Evolutionary conservation across 106 monocot species (phyloP), one percentile per base, ranked within the genome.

Genomic region (Iris macrosiphon): DNA sequence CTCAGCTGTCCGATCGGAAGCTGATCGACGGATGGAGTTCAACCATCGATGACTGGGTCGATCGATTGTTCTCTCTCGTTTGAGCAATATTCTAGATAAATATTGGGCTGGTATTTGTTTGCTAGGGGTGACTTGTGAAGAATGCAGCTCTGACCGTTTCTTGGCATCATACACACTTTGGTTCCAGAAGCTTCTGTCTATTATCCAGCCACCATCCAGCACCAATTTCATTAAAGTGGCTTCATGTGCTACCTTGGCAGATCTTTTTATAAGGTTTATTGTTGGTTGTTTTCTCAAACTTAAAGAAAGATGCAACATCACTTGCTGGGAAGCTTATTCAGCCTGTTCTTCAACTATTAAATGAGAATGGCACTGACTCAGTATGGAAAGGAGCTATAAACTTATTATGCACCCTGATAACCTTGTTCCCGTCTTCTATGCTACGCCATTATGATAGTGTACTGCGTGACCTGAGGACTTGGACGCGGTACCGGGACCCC

Each of bases 281-380:
- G 79, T 70, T 86, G 48, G 37, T 79, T 40, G 31, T 4, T 43
- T 82, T 80, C 70, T 25, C 83, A 39, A 75, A 61, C 60, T 46
- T 80, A 37, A 96, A 83, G 74, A 89, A 96, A 66, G 86, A 90
- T 66, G 76, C 79, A 56, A 77, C 80, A 63, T 74, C 75, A 43
- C 55, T 80, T 64, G 65, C 83, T 45, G 65, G 72, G 19, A 85
- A 82, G 57, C 25, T 83, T 60, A 27, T 85, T 19, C 90, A 77
- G 30, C 77, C 82, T 14, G 31, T 78, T 60, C 45, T 90, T 2
- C 70, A 75, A 16, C 57, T 90, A 52, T 49, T 96, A 61, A 72
- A 63, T 57, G 72, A 77, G 40, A 64, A 72, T 80, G 68, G 21
- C 44, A 34, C 53, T 25, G 71, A 79, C 40, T 23, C 61, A 59